Percentiles rank a stretch among this genome's conserved stretches.
Evolutionary conservation across 345 rosid species (phyloP).

Genomic region (Hibiscus trionum): DNA sequence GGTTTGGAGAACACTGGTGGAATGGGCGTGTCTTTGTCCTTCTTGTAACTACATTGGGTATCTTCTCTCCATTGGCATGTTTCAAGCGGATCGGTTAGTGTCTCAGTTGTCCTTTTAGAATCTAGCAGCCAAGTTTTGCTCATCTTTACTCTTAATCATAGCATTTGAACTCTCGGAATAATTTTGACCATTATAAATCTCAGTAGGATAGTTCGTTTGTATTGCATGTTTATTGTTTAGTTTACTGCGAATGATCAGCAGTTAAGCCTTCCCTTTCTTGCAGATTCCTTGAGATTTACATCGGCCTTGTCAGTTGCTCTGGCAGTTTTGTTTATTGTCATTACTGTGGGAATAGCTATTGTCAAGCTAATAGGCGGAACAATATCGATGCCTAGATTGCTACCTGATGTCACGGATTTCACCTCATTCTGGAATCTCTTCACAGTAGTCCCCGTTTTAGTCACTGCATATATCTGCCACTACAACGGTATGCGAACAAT

Average conservation of each 20-base stretch:
- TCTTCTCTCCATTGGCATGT: constrained; percentile 73
- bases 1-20: constrained; percentile 86
- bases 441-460: constrained; percentile 84
- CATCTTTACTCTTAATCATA: not conserved
- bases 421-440: constrained; percentile 72
- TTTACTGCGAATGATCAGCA: not conserved
- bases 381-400: constrained; percentile 63
- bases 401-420: constrained; percentile 63
- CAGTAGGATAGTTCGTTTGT: not conserved
- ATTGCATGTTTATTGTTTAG: not conserved
- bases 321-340: constrained; percentile 70
- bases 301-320: constrained; percentile 77
- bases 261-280: constrained; percentile 18
- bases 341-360: constrained; percentile 59
- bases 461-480: constrained; percentile 83
- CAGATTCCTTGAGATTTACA: constrained; percentile 83
- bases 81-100: constrained; percentile 63
- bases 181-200: not conserved
- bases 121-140: not conserved
- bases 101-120: too few species aligned
- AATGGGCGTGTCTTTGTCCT: constrained; percentile 58
- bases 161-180: not conserved
- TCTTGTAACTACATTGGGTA: constrained; percentile 47
- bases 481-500: constrained; percentile 49
- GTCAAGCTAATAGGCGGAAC: constrained; percentile 54